phyloP scores from a whole-genome alignment of 805 yeast genomes.

The Dipodascopsis tothii region DNA sequence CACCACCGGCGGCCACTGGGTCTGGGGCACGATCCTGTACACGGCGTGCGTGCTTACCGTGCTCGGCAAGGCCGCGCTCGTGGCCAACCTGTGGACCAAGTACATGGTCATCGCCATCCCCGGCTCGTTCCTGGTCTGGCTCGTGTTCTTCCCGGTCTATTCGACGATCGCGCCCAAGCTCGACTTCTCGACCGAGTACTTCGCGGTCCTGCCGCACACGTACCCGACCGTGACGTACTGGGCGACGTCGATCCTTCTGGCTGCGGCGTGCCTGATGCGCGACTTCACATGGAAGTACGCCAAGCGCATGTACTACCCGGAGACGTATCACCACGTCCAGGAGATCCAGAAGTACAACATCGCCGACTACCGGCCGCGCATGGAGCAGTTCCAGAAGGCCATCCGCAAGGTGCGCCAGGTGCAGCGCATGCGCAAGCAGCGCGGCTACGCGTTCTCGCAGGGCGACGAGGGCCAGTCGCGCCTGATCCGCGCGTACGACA shows the following conservation, averaged over 20 bases:
- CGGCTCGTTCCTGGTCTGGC: constrained; percentile 81
- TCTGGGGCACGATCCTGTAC: constrained; percentile 86
- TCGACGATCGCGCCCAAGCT: constrained; percentile 77
- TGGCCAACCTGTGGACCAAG: constrained; percentile 91
- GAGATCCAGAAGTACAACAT: constrained; percentile 93
- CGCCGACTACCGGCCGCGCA: constrained; percentile 89
- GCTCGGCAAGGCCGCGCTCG: constrained; percentile 87
- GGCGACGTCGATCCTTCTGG: constrained; percentile 70
- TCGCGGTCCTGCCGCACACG: constrained; percentile 67
- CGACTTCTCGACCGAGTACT: constrained; percentile 73
- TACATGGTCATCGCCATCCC: constrained; percentile 89
- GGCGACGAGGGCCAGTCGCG: constrained; percentile 91
- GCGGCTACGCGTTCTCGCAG: constrained; percentile 97
- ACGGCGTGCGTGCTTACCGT: constrained; percentile 84
- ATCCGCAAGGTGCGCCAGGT: constrained; percentile 96
- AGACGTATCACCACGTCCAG: constrained; percentile 89
- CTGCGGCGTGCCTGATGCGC: constrained; percentile 69
- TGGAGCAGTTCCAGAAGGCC: constrained; percentile 94
- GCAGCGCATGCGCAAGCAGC: constrained; percentile 93
- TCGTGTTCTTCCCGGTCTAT: constrained; percentile 78
- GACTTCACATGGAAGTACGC: constrained; percentile 93
- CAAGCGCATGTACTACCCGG: constrained; percentile 85
- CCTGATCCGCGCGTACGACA: constrained; percentile 87
- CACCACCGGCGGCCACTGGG: constrained; percentile 76
- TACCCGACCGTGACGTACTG: constrained; percentile 77